Conservation (phyloP, 2,329 filamentous ascomycete genomes). For the Hypoxylon sp. region DNA sequence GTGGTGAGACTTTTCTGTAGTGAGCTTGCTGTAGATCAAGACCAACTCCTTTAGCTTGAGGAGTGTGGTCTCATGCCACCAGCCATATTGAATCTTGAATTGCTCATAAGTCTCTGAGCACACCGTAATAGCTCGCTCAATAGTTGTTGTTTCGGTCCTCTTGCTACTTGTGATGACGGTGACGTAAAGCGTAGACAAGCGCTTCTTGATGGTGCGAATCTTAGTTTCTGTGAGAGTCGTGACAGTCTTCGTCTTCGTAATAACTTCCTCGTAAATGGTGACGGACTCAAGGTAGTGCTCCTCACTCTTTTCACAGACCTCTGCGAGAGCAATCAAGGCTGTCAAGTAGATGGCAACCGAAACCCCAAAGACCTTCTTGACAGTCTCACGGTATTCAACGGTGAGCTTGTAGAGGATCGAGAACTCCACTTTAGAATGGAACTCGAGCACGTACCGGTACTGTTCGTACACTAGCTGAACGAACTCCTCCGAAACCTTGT, state of each 20-base stretch:
- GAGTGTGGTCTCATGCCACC: slow-evolving; percentile 63
- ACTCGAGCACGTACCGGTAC: slow-evolving; percentile 64
- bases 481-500: slow-evolving; percentile 59
- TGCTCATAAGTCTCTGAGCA: slow-evolving; percentile 61
- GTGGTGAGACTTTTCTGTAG: slow-evolving; percentile 57
- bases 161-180: slow-evolving; percentile 58
- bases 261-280: slow-evolving; percentile 62
- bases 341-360: slow-evolving; percentile 51
- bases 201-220: slow-evolving; percentile 64
- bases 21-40: slow-evolving; percentile 59
- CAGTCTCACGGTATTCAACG: slow-evolving; percentile 64
- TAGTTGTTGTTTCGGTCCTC: slow-evolving; percentile 55
- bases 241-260: slow-evolving; percentile 58
- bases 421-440: slow-evolving; percentile 60
- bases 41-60: slow-evolving; percentile 61
- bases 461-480: slow-evolving; percentile 63
- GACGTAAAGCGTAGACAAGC: slow-evolving; percentile 64
- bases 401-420: slow-evolving; percentile 63
- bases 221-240: slow-evolving; percentile 56
- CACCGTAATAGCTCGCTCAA: slow-evolving; percentile 58
- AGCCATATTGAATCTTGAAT: slow-evolving; percentile 61
- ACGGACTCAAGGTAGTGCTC: slow-evolving; percentile 62
- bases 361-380: slow-evolving; percentile 57
- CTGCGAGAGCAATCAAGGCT: slow-evolving; percentile 59
- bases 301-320: slow-evolving; percentile 62